Evolutionary conservation across 345 rosid species (phyloP).

Genomic region (Arabis alpina): DNA sequence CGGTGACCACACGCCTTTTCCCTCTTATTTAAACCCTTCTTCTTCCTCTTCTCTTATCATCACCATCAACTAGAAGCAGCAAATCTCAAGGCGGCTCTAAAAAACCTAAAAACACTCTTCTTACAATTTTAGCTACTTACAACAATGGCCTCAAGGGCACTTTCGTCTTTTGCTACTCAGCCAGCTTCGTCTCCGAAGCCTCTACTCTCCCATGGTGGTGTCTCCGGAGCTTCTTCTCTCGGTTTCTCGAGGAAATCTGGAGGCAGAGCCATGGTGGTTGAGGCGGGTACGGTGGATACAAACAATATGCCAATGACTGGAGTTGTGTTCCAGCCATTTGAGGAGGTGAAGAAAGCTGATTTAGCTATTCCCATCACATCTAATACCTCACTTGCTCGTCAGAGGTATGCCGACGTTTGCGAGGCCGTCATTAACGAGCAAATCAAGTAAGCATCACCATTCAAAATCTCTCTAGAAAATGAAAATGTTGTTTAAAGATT

Average conservation of each 20-base stretch:
- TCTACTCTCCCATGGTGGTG: constrained; percentile 26
- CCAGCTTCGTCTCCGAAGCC: constrained; percentile 18
- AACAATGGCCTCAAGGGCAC: constrained; percentile 33
- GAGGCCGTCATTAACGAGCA: constrained; percentile 84
- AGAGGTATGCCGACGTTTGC: constrained; percentile 48
- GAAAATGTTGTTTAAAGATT: background rate
- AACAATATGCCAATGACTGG: constrained; percentile 53
- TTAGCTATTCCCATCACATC: constrained; percentile 58
- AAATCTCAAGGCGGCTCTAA: constrained; percentile 26
- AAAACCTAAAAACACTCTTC: background rate
- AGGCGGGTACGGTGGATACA: constrained; percentile 43
- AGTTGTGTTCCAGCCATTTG: constrained; percentile 72
- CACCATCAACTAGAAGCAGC: background rate
- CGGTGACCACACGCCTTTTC: constrained; percentile 45
- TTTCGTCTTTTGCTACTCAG: constrained; percentile 27
- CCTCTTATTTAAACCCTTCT: constrained; percentile 18
- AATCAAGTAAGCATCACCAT: constrained; percentile 59
- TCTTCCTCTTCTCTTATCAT: background rate
- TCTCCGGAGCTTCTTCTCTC: constrained; percentile 34
- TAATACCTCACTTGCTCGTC: constrained; percentile 71
- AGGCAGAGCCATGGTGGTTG: constrained; percentile 34
- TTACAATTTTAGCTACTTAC: background rate
- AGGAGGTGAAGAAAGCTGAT: constrained; percentile 71
- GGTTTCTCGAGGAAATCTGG: constrained; percentile 7
- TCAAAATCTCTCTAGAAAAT: background rate